Evolutionary conservation across 352 stramenopile genomes (phyloP), one percentile per base, ranked within the genome.

Genomic region (Phytopythium helicoides): DNA sequence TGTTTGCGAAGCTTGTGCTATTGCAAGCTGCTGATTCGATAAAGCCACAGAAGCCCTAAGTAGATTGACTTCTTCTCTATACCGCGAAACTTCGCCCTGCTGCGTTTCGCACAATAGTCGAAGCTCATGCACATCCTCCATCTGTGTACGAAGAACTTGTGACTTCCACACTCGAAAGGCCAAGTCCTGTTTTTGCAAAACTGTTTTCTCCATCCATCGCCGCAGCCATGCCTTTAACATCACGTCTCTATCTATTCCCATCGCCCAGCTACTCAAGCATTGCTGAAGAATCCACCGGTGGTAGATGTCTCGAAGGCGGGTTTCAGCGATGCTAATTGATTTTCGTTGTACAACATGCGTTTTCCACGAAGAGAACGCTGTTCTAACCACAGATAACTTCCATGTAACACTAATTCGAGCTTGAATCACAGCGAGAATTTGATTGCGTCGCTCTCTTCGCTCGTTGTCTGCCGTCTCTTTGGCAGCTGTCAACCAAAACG

Each of bases 361-460:
- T 36, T 58, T 70, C 72, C 72, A 82, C 3, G 63, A 45, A 5
- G 19, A 28, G 46, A 82, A 68, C 18, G 58, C 60, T 11, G 56
- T 59, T 3, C 55, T 60, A 35, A 55, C 52, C 0, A 38, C 62
- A 14, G 57, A 75, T 1, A 67, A 33, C 3, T 63, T 68, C 51
- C 60, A 64, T 35, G 61, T 80, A 39, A 51, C 56, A 52, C 70
- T 84, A 10, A 87, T 48, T 34, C 67, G 64, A 0, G 47, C 49
- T 42, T 69, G 71, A 19, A 89, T 62, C 1, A 55, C 54, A 19
- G 52, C 52, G 6, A 89, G 36, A 5, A 55, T 18, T 7, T 52
- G 47, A 18, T 68, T 71, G n/a, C 52, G 62, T 12, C 58, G 70
- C 21, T 33, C 49, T 15, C 50, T 45, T 33, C 54, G 51, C 22